A percentile compares a stretch with the other conserved stretches of the same genome.
Conservation (phyloP, 1,284 basidiomycete species). For the Ceratobasidium theobromae region DNA sequence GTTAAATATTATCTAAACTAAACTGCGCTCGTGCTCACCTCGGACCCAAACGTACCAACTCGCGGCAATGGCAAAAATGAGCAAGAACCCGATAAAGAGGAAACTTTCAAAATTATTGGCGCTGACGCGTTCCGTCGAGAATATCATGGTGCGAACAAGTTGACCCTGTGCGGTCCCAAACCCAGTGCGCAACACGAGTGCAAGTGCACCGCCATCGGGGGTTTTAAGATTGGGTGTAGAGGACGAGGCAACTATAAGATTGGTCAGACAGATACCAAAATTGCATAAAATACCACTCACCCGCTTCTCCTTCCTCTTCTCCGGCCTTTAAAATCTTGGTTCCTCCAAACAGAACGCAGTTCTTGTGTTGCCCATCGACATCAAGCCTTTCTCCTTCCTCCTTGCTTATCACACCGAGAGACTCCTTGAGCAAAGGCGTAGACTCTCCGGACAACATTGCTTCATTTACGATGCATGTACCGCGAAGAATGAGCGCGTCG, state of each 20-base stretch:
- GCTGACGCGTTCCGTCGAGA: conserved; percentile 90
- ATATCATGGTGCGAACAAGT: conserved; percentile 95
- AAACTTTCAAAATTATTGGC: conserved; percentile 94
- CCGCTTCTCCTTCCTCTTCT: conserved; percentile 44
- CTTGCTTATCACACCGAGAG: conserved; percentile 69
- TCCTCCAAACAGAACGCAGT: conserved; percentile 87
- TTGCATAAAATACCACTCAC: conserved; percentile 36
- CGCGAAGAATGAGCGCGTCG: conserved; percentile 83
- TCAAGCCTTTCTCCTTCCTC: conserved; percentile 75
- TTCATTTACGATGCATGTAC: conserved; percentile 93
- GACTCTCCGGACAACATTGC: conserved; percentile 98
- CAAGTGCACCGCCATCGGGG: conserved; percentile 87
- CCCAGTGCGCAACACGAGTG: conserved; percentile 89
- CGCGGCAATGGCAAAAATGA: conserved; percentile 94
- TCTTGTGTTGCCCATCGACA: conserved; percentile 82
- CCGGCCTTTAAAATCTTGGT: conserved; percentile 90
- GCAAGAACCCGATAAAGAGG: conserved; percentile 93
- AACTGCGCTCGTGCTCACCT: conserved; percentile 51
- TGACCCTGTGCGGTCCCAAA: conserved; percentile 96
- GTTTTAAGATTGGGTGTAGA: conserved; percentile 45
- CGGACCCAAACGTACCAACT: conserved; percentile 96
- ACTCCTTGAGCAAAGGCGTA: conserved; percentile 91
- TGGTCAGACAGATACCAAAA: background rate
- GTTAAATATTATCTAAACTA: background rate
- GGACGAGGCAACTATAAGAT: conserved; percentile 13